Percentiles rank a stretch among this genome's conserved stretches.
These are phyloP conservation scores for Malus domestica DNA, from an alignment of 306 rosid species.

Conservation along the genomic window DNA sequence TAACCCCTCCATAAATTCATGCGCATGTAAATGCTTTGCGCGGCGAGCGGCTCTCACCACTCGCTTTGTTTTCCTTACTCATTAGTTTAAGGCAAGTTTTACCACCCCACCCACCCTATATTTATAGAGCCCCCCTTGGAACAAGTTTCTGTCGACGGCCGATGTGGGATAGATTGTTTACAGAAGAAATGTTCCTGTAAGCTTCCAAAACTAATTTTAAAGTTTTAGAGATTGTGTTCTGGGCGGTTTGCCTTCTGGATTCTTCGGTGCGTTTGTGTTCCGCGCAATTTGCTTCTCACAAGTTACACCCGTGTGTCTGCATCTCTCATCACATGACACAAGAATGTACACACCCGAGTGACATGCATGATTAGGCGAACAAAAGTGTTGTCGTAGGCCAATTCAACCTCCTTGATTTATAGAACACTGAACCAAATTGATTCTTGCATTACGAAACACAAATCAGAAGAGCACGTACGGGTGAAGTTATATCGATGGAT, in stretches of 20 bases:
- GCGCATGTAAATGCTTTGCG: conserved; percentile 32
- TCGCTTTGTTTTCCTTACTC: conserved; percentile 97
- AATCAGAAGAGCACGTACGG: background rate
- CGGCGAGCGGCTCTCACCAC: conserved; percentile 74
- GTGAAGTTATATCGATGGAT: background rate
- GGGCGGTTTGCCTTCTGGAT: background rate
- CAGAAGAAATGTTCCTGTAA: background rate
- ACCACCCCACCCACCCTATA: accelerated
- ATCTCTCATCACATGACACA: background rate
- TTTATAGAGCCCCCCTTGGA: background rate
- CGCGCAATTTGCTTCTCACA: background rate
- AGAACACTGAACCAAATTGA: background rate
- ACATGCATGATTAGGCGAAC: no score
- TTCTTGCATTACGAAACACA: background rate
- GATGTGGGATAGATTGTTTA: conserved; percentile 34
- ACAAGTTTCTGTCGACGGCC: background rate
- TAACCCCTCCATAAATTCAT: conserved; percentile 70
- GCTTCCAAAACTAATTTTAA: background rate
- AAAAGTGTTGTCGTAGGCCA: background rate
- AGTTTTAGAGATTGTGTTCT: background rate
- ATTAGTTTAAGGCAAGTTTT: conserved; percentile 61
- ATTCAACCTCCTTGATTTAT: background rate
- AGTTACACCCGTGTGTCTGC: background rate
- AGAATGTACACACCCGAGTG: background rate
- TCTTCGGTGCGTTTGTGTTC: background rate